phyloP scores from a whole-genome alignment of 1,284 basidiomycete genomes.

The Cryptococcus deneoformans region DNA sequence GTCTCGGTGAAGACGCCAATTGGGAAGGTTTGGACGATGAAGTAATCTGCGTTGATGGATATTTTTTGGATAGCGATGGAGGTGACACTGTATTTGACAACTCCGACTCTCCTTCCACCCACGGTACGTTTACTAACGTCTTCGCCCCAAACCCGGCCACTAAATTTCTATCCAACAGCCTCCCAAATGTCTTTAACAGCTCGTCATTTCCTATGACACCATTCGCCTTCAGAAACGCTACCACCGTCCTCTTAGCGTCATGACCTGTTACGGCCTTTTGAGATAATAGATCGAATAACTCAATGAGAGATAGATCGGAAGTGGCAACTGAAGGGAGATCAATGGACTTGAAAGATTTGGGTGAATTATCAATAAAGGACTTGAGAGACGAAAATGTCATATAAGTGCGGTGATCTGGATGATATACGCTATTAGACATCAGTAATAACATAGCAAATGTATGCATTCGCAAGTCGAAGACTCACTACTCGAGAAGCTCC shows the following conservation, averaged over 20 bases:
- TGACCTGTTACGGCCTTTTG: slow-evolving; percentile 18
- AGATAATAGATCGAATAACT: slow-evolving; percentile 20
- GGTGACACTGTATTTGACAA: no score
- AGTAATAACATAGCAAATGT: not conserved
- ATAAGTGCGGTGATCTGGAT: slow-evolving; percentile 20
- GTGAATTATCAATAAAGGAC: no score
- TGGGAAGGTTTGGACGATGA: not conserved
- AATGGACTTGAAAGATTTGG: no score
- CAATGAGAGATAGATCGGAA: slow-evolving; percentile 6
- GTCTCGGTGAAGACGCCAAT: not conserved
- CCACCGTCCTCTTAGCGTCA: slow-evolving; percentile 15
- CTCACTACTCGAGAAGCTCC: slow-evolving; percentile 36
- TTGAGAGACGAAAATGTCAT: slow-evolving; percentile 11
- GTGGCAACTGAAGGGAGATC: not conserved
- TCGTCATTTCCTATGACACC: slow-evolving; percentile 1
- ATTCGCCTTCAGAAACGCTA: slow-evolving; percentile 20
- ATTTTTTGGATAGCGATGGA: not conserved
- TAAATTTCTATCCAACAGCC: slow-evolving; percentile 38
- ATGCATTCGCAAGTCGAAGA: not conserved
- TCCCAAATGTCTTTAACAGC: slow-evolving; percentile 26
- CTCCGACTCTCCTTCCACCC: slow-evolving; percentile 10
- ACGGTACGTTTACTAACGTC: slow-evolving; percentile 23
- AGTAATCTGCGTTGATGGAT: not conserved
- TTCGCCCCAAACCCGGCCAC: slow-evolving; percentile 34
- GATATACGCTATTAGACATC: slow-evolving; percentile 22